Base-by-base conservation (phyloP, 345 rosid genomes). In the Lenwebbia sp. region DNA sequence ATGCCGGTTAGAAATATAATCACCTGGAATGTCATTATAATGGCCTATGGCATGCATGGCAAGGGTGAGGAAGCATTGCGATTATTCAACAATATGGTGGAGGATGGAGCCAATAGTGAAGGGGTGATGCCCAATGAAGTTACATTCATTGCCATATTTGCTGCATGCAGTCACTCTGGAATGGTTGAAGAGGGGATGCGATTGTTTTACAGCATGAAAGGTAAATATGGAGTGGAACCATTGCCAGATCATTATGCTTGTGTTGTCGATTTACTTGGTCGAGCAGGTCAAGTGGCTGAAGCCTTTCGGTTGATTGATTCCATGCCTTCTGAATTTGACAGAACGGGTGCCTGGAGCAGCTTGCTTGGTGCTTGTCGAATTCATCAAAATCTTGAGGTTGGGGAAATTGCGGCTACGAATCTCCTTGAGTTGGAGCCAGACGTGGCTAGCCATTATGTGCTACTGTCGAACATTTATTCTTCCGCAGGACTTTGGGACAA, bases 1-100 rank as follows among this genome's bases (percentile, higher is more conserved):
- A 93, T 97, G 93, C 96, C 94, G 3, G 11, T 87, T 8, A 92
- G 88, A 88, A 97, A 96, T 85, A 92, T 92, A 55, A 92, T 96
- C 62, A 95, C 98, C 25, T 97, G 99, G 98, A 97, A 97, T 87
- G 96, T 94, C 40, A 93, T 96, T 56, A 92, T 95, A 87, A 96
- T 96, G 99, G 99, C 98, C 55, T 91, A 94, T 88, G 99, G 99
- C 83, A 96, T 96, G 97, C 98, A 95, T 83, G 99, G 98, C 60
- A 92, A 92, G 60, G 98, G 96, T 30, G 82, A 86, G 85, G 97
- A 90, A 54, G 98, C 99, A 53, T 87, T 95, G 85, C 88, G 92
- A 74, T 88, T 95, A 83, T 94, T 97, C 87, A 88, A 85, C 49
- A 86, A 57, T 83, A 94, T 96, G 98, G 90, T 84, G 19, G 87